These are phyloP conservation scores for Asterella californica DNA, from an alignment of 225 moss, liverwort and hornwort genomes.

Conservation along the genomic window DNA sequence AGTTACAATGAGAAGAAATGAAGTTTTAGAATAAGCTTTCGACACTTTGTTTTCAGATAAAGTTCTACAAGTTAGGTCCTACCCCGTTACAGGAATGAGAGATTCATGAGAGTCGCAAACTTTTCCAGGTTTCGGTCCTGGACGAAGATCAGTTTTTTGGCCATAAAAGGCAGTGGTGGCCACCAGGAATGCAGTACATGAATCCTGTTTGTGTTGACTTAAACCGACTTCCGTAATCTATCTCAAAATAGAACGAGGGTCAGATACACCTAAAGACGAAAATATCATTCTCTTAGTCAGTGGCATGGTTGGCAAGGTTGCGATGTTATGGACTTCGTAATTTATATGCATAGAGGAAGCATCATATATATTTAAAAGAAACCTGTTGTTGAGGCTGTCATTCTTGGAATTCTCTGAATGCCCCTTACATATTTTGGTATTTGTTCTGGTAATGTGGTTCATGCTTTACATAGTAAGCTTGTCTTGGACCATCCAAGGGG, in stretches of 20 bases:
- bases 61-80: not conserved
- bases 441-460: too few species aligned
- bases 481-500: conserved; percentile 76
- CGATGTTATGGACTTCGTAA: too few species aligned
- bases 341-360: too few species aligned
- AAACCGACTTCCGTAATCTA: not conserved
- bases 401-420: too few species aligned
- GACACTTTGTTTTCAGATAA: not conserved
- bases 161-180: conserved; percentile 33
- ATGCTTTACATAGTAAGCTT: too few species aligned
- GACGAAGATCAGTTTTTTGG: conserved; percentile 37
- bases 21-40: too few species aligned
- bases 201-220: not conserved
- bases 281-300: too few species aligned
- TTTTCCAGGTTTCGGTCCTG: conserved; percentile 37
- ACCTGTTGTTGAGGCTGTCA: too few species aligned
- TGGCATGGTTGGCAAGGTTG: too few species aligned
- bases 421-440: too few species aligned
- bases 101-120: not conserved
- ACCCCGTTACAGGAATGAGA: not conserved
- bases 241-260: not conserved
- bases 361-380: too few species aligned
- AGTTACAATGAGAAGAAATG: too few species aligned
- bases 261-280: not conserved
- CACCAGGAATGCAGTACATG: not conserved